phyloP scores from a whole-genome alignment of 1,139 yeast species.

The Candida sp. region DNA sequence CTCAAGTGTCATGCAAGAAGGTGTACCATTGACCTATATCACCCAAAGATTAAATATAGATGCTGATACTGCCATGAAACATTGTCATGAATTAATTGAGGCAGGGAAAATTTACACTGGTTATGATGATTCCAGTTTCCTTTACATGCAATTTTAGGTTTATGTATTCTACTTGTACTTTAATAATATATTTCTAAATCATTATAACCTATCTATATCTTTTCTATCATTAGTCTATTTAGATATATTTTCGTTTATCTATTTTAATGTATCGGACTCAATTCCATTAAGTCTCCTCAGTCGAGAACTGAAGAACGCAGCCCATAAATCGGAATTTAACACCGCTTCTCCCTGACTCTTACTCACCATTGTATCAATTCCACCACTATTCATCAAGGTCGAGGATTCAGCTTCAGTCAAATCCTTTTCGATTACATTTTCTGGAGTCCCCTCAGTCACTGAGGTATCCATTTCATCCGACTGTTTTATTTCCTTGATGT shows the following conservation, averaged over 20 bases:
- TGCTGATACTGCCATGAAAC: constrained; percentile 43
- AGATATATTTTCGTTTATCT: no score
- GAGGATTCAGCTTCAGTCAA: constrained; percentile 33
- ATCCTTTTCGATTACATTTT: constrained; percentile 14
- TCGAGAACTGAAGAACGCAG: constrained; percentile 49
- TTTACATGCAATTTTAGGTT: constrained; percentile 36
- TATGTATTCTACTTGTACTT: background rate
- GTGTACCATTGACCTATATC: constrained; percentile 64
- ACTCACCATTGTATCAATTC: constrained; percentile 39
- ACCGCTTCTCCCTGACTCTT: constrained; percentile 56
- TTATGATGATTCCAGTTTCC: constrained; percentile 58
- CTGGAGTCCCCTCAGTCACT: background rate
- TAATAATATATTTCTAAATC: background rate
- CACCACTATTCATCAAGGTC: constrained; percentile 35
- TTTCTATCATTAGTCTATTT: no score
- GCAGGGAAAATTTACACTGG: constrained; percentile 68
- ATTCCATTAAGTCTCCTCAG: no score
- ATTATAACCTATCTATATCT: no score
- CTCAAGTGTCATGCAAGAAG: constrained; percentile 62
- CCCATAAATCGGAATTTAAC: constrained; percentile 55
- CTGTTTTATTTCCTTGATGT: constrained; percentile 15
- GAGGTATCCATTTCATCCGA: background rate
- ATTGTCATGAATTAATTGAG: constrained; percentile 54
- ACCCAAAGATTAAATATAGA: constrained; percentile 53
- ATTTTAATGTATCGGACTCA: no score